Conservation (phyloP, 2,329 filamentous ascomycete genomes). For the Byssothecium circinans region DNA sequence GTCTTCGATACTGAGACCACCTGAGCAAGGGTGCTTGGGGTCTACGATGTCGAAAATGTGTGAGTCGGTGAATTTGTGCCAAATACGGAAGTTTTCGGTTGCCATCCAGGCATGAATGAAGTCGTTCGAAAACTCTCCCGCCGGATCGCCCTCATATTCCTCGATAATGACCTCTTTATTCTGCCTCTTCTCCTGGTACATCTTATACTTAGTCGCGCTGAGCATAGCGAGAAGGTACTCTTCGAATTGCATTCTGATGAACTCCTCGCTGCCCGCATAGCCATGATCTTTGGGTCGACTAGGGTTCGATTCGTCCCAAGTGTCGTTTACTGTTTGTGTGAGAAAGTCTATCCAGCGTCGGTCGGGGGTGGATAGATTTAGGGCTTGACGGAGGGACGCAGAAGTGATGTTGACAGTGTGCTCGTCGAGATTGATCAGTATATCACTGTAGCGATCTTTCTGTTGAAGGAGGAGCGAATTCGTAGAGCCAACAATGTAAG, state of each 20-base stretch:
- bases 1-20: constrained; percentile 90
- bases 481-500: constrained; percentile 95
- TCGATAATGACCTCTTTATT: constrained; percentile 63
- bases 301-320: constrained; percentile 92
- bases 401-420: constrained; percentile 82
- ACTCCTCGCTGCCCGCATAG: constrained; percentile 94
- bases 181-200: constrained; percentile 48
- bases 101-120: constrained; percentile 86
- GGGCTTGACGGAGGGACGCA: constrained; percentile 71
- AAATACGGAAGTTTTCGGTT: constrained; percentile 91
- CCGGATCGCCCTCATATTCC: constrained; percentile 77
- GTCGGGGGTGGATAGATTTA: constrained; percentile 81
- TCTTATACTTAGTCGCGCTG: constrained; percentile 84
- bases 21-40: constrained; percentile 89
- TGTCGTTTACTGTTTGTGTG: constrained; percentile 89
- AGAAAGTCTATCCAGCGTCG: constrained; percentile 96
- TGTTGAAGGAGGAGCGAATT: constrained; percentile 93
- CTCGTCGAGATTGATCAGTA: constrained; percentile 94
- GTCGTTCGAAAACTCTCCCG: constrained; percentile 77
- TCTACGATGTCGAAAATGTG: constrained; percentile 94
- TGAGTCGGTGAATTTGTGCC: constrained; percentile 71
- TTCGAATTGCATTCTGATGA: constrained; percentile 95
- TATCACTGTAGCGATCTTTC: constrained; percentile 92
- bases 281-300: constrained; percentile 89
- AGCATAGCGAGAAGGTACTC: constrained; percentile 91